A percentile compares a stretch with the other conserved stretches of the same genome.
These are phyloP conservation scores for Lasiodiplodia citricola DNA, from an alignment of 2,329 filamentous ascomycete genomes.

Conservation along the genomic window DNA sequence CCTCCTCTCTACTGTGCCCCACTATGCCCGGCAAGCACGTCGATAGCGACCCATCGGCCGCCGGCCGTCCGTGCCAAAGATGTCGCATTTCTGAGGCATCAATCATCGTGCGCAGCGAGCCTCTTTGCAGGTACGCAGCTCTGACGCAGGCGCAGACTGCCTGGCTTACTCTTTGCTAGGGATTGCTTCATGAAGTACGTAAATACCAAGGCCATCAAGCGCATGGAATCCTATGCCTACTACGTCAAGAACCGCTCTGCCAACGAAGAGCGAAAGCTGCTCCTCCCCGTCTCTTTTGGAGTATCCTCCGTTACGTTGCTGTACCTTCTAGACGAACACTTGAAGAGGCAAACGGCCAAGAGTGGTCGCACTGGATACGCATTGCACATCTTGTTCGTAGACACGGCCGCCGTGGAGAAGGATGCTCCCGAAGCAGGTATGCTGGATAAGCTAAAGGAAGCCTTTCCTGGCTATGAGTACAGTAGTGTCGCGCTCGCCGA, in stretches of 20 bases:
- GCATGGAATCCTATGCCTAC: constrained; percentile 66
- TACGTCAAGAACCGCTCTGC: constrained; percentile 55
- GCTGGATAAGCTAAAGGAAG: constrained; percentile 51
- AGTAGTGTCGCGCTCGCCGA: constrained; percentile 67
- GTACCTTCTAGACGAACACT: constrained; percentile 74
- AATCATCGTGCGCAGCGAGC: constrained; percentile 63
- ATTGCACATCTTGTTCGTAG: constrained; percentile 61
- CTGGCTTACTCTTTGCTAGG: constrained; percentile 47
- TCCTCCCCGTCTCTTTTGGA: constrained; percentile 84
- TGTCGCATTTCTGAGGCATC: constrained; percentile 59
- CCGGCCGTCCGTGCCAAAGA: constrained; percentile 56
- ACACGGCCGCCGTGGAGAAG: constrained; percentile 56
- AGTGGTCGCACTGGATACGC: constrained; percentile 71
- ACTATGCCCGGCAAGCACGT: constrained; percentile 43
- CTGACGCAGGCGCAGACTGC: not conserved
- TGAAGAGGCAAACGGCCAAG: constrained; percentile 67
- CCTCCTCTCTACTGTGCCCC: not conserved
- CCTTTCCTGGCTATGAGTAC: constrained; percentile 71
- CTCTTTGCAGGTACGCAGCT: constrained; percentile 61
- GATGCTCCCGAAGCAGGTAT: constrained; percentile 47
- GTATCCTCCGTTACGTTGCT: constrained; percentile 79
- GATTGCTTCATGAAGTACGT: constrained; percentile 81
- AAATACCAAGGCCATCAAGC: constrained; percentile 78
- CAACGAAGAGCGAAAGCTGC: constrained; percentile 59
- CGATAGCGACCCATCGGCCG: not conserved